These are phyloP conservation scores for Leptomonas seymouri DNA, from an alignment of 208 protist species.

Conservation along the genomic window DNA sequence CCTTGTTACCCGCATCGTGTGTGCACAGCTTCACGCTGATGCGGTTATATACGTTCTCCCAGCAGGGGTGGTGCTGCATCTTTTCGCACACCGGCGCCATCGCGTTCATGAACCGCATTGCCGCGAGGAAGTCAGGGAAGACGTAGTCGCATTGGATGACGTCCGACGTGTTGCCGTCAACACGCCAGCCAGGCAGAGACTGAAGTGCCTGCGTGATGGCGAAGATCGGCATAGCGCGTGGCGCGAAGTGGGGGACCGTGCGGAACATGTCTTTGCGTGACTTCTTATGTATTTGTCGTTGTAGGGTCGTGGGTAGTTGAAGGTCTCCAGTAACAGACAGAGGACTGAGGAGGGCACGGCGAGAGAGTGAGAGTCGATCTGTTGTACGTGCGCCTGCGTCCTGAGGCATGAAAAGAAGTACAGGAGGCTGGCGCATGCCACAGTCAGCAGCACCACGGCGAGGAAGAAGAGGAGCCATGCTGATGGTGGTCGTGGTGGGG, in stretches of 20 bases:
- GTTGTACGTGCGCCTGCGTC: too few relatives aligned
- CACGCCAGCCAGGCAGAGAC: slow-evolving; percentile 67
- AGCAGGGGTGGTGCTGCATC: slow-evolving; percentile 95
- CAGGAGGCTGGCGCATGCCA: too few relatives aligned
- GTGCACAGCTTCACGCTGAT: slow-evolving; percentile 93
- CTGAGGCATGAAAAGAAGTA: too few relatives aligned
- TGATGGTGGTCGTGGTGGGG: too few relatives aligned
- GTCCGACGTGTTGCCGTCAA: slow-evolving; percentile 44
- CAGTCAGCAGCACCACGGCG: too few relatives aligned
- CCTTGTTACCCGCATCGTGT: slow-evolving; percentile 91
- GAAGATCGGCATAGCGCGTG: slow-evolving; percentile 58
- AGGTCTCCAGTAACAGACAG: background rate
- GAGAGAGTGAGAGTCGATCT: too few relatives aligned
- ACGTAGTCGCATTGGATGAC: slow-evolving; percentile 68
- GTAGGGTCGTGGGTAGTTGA: too few relatives aligned
- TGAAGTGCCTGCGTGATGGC: slow-evolving; percentile 89
- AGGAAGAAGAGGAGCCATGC: too few relatives aligned
- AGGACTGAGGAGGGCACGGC: too few relatives aligned
- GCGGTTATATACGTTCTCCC: slow-evolving; percentile 96
- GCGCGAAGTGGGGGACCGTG: background rate
- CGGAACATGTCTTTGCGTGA: slow-evolving; percentile 18
- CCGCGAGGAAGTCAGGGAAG: slow-evolving; percentile 91
- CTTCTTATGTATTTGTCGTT: too few relatives aligned
- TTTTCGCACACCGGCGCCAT: slow-evolving; percentile 81
- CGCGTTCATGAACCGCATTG: slow-evolving; percentile 91